Evolutionary conservation across 345 rosid species (phyloP), one percentile per base, ranked within the genome.

Genomic region (Carallia brachiata): DNA sequence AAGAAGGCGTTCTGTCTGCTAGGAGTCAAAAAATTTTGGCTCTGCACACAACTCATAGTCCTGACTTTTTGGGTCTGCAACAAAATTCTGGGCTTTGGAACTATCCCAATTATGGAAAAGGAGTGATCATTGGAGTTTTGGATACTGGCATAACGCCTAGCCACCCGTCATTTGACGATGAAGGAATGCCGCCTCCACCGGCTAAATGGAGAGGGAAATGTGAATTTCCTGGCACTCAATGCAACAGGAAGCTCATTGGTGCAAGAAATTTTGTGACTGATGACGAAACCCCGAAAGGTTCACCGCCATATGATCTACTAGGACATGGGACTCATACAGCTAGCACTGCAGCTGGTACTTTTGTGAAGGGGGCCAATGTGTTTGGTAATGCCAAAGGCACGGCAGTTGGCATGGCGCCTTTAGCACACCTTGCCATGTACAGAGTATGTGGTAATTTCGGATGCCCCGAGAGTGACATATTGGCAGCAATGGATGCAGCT

Each of bases 401-500:
- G 36, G 93, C 91, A 27, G 75, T 23, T 55, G 75, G 75, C 12
- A 71, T 66, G 70, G 70, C 76, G 5, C 86, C 97, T 0, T 62
- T 56, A 8, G 94, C 89, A 23, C 87, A 83, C 66, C 1, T 90
- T 55, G 90, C 94, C 36, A 36, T 90, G 55, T 90, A 88, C 78
- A 84, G 84, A 78, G 92, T 80, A 52, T 88, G 92, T 68, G 79
- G 86, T 82, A 71, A 56, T 54, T 36, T 3, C n/a, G 77, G 80
- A 28, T 90, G 97, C 70, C 37, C 75, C 15, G 81, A 83, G 66
- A 82, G 85, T 7, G 94, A 85, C 69, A 69, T 87, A 18, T 30
- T 88, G 17, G 86, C 88, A 66, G 92, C 88, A 28, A 80, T 88
- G 30, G 97, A 87, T 70, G 74, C 85, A 15, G 88, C 90, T 0